phyloP scores from a whole-genome alignment of 2,329 filamentous ascomycete species.

The Nemania sp. region DNA sequence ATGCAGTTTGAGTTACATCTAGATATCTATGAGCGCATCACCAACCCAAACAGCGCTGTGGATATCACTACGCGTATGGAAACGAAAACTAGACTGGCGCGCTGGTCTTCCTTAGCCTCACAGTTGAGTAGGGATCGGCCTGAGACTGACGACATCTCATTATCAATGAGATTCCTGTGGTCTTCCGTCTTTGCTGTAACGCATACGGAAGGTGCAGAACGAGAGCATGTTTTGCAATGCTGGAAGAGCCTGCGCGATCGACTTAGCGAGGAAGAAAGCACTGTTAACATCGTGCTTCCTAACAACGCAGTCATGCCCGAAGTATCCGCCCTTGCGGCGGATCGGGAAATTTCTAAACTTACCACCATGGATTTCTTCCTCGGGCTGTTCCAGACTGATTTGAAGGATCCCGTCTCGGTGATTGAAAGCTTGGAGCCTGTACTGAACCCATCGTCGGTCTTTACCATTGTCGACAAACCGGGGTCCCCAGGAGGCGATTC shows the following conservation, averaged over 20 bases:
- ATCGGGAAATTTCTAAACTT: slow-evolving; percentile 90
- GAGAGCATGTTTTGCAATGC: slow-evolving; percentile 68
- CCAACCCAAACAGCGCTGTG: slow-evolving; percentile 67
- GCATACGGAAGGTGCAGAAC: slow-evolving; percentile 63
- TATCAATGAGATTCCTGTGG: slow-evolving; percentile 69
- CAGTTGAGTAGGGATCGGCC: slow-evolving; percentile 56
- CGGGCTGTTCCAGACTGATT: slow-evolving; percentile 85
- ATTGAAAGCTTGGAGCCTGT: slow-evolving; percentile 95
- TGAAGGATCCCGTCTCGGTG: slow-evolving; percentile 82
- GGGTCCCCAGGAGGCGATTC: slow-evolving; percentile 40
- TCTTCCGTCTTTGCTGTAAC: slow-evolving; percentile 66
- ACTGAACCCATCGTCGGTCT: slow-evolving; percentile 76
- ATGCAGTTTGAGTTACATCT: slow-evolving; percentile 73
- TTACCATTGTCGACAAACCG: slow-evolving; percentile 47
- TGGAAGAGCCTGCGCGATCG: slow-evolving; percentile 70
- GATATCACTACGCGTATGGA: slow-evolving; percentile 62
- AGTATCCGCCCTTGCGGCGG: slow-evolving; percentile 83
- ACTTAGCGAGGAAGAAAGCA: slow-evolving; percentile 55
- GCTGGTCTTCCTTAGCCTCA: slow-evolving; percentile 66
- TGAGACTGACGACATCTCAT: slow-evolving; percentile 52
- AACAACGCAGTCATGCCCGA: slow-evolving; percentile 93
- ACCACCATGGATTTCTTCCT: slow-evolving; percentile 98
- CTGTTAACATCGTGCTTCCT: slow-evolving; percentile 69
- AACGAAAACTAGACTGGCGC: slow-evolving; percentile 62
- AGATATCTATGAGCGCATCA: slow-evolving; percentile 70